phyloP scores from a whole-genome alignment of 257 asterid genomes.

The Nicotiana otophora region DNA sequence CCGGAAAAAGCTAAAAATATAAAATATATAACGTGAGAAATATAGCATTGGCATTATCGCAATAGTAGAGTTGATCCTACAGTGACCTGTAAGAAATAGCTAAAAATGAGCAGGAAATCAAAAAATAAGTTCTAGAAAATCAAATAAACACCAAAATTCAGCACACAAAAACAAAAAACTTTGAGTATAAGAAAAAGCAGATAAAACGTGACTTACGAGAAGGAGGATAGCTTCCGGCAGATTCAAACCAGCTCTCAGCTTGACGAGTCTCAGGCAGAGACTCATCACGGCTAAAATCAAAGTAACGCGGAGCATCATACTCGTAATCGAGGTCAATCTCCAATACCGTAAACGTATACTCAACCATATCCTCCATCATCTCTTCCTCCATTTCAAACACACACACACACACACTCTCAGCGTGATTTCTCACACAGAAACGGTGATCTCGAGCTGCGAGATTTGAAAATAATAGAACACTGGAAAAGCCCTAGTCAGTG shows the following conservation, averaged over 20 bases:
- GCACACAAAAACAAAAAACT: neutral
- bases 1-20: neutral
- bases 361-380: conserved; percentile 48
- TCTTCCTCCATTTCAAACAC: conserved; percentile 48
- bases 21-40: neutral
- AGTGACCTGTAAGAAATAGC: neutral
- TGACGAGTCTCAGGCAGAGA: conserved; percentile 43
- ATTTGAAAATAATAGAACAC: neutral
- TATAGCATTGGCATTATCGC: neutral
- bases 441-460: neutral
- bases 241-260: conserved; percentile 80
- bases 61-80: neutral
- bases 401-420: conserved; percentile 1
- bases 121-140: neutral
- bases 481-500: conserved; percentile 11
- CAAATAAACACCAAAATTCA: neutral
- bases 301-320: conserved; percentile 80
- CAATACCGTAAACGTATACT: conserved; percentile 54
- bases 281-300: conserved; percentile 62
- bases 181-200: neutral
- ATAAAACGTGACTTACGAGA: conserved; percentile 53
- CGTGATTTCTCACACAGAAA: neutral
- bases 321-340: conserved; percentile 93
- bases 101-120: neutral
- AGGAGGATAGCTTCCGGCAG: conserved; percentile 81